Base-by-base conservation (phyloP, 495 filamentous ascomycete genomes). In the Aspergillus asperescens region DNA sequence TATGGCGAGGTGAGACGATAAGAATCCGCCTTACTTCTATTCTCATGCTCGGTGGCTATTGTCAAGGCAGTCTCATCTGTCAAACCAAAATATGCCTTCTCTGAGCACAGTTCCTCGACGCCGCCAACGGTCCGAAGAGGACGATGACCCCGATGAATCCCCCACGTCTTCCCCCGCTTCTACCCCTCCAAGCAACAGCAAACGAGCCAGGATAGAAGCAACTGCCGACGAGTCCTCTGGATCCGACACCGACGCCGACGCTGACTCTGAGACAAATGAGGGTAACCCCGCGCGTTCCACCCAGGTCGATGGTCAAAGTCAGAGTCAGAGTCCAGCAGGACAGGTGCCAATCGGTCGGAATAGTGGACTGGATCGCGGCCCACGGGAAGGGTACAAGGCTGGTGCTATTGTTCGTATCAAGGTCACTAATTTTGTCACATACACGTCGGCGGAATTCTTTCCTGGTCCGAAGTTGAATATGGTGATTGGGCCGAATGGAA, bases 401-500 rank as follows among this genome's bases (percentile, higher is more conserved):
- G 93, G 93, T 22, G 86, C 91, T 18, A 95, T 98, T 59, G 83
- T 96, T 13, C 81, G 90, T 20, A 89, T 97, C 52, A 87, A 84
- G 52, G 75, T 97, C 25, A 75, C 70, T n/a, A 86, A 97, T 61
- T 99, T 99, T 62, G 90, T 99, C 23, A 99, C 94, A 0, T 99
- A 97, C 67, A 89, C 84, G 12, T 81, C 84, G 24, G 91, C 89
- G 44, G 89, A 93, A 56, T 95, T 96, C 67, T 81, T 81, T 43
- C 89, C 88, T 4, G 93, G 93, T 0, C 91, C 94, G 10, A 93
- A 87, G 59, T 65, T 99, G 60, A 99, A 99, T 64, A 97, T 99
- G 94, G 83, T 99, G 50, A 96, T 99, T 59, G 93, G 93, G 0
- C 93, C 93, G 7, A 99, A 99, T 63, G 93, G 93, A 38, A 96